Evolutionary conservation across 257 asterid species (phyloP), one percentile per base, ranked within the genome.

Genomic region (Henckelia pumila): DNA sequence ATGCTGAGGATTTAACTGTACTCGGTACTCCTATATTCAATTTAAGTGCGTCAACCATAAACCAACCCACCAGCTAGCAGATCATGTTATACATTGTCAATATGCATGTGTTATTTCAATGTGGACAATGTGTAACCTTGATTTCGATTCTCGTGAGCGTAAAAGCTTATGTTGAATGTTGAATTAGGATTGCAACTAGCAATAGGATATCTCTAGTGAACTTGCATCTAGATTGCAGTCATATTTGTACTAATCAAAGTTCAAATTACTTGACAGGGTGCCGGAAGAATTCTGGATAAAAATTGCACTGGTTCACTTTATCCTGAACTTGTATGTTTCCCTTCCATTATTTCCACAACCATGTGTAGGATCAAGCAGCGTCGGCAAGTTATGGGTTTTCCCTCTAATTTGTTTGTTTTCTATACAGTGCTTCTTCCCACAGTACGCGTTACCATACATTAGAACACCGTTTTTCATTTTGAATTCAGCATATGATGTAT

Each of bases 381-480:
- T 60, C 65, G 63, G 17, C 56, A 23, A 49, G 53, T 30, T 69
- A 17, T 74, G 32, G 61, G 25, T 7, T 25, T 60, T 55, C 24
- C 20, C 30, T 37, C 30, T 24, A 17, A 9, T 62, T 29, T 22
- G 20, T 29, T 63, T 20, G 26, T 61, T 56, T 55, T 28, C 23
- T 5, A 56, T 81, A 81, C 92, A 93, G 97, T 93, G 99, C 78
- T 78, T 93, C 82, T 93, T 93, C 84, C 97, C 99, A 0, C 99
- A 93, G 73, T 88, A 93, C 67, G 86, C 80, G 26, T 77, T 93
- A 56, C 79, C 84, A 40, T 86, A 78, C 72, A 88, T 91, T 63
- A 77, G 7, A 71, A 84, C 97, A 8, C 99, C 99, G 28, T 81
- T 77, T 76, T 93, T 93, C 86, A 77, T 93, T 81, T 72, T 93